Evolutionary conservation across 306 rosid genomes (phyloP), one percentile per base, ranked within the genome.

Genomic region (Begonia masoniana): DNA sequence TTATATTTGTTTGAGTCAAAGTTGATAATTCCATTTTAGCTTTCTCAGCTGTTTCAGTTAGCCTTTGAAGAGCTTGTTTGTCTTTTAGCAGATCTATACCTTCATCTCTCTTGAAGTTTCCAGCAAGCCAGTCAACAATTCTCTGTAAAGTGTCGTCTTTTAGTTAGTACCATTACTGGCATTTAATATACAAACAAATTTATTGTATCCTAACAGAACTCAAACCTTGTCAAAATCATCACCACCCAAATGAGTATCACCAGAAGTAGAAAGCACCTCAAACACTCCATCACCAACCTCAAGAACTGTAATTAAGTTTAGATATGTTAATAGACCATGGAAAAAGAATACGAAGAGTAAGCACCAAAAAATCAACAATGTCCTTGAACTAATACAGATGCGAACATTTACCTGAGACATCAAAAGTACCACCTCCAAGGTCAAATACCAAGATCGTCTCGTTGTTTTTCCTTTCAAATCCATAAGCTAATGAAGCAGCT

Each of bases 221-320:
- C 47, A 2, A 35, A 89, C 97, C 94, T 89, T 89, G 52, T 89
- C 97, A 26, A 89, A 89, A 73, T 89, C 97, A 69, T 89, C 97
- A 61, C 97, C 97, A 19, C 97, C 97, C 80, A 89, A 74, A 71
- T 89, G 97, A 3, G 97, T 89, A 56, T 89, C 97, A 31, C 97
- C 97, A 43, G 97, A 89, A 10, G 97, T 89, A 56, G 97, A 89
- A 21, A 89, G 77, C 68, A 89, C 97, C 69, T 89, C 97, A 65
- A 89, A 89, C 26, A 89, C 97, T 51, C 97, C 97, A 68, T 89
- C 97, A 54, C 97, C 97, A 15, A 89, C 97, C 79, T 89, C 97
- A 39, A 89, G 78, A 16, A 89, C 97, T 87, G 61, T 14, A 50
- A 62, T 17, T 10, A 31, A 41, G 26, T 21, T 1, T 59, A 17